Conservation (phyloP, 129 eudicot genomes). For the Flaveria robusta region DNA sequence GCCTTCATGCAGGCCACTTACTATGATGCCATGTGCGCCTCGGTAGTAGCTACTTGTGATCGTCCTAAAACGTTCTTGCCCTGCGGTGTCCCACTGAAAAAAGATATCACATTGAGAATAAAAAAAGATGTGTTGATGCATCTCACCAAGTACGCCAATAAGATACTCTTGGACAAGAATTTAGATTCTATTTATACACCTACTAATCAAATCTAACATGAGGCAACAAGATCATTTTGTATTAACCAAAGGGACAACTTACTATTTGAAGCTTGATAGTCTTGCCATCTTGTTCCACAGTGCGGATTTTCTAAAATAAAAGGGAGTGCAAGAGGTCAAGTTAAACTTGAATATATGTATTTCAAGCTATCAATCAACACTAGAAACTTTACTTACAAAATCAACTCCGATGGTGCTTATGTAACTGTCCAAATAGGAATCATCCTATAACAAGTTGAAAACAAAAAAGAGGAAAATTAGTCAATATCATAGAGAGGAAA, state of each 20-base stretch:
- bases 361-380: conserved; percentile 13
- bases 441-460: conserved; percentile 48
- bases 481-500: conserved; percentile 2
- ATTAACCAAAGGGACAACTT: conserved; percentile 25
- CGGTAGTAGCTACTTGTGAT: conserved; percentile 51
- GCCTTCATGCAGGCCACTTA: conserved; percentile 22
- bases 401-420: conserved; percentile 84
- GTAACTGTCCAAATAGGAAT: conserved; percentile 71
- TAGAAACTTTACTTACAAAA: conserved; percentile 52
- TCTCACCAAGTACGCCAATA: not conserved
- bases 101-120: not conserved
- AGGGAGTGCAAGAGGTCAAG: conserved; percentile 12
- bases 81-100: conserved; percentile 48
- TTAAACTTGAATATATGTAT: not conserved
- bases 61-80: conserved; percentile 51
- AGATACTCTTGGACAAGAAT: conserved; percentile 2
- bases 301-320: conserved; percentile 73
- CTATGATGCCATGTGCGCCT: conserved; percentile 52
- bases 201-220: conserved; percentile 2
- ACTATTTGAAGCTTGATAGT: conserved; percentile 92
- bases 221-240: not conserved
- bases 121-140: not conserved
- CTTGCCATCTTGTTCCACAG: conserved; percentile 95
- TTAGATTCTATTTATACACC: not conserved
- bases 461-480: not conserved